phyloP scores from a whole-genome alignment of 306 rosid species.

The Lathyrus aphaca region DNA sequence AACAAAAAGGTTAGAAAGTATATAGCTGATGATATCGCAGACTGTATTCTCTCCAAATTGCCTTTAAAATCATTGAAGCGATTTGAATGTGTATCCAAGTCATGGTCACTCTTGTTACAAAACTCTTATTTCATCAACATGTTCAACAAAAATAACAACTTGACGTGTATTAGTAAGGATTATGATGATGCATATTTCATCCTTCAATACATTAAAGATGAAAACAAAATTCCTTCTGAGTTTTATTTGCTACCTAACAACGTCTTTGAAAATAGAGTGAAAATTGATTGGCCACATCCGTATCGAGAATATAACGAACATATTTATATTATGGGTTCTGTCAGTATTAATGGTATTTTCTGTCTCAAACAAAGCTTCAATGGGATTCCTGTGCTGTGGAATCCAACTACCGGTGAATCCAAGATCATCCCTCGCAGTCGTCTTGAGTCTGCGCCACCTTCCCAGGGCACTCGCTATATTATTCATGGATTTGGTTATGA shows the following conservation, averaged over 20 bases:
- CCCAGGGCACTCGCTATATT: no score
- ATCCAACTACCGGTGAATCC: no score
- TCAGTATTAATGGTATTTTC: not conserved
- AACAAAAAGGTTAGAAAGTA: not conserved
- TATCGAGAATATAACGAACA: not conserved
- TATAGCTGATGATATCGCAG: not conserved
- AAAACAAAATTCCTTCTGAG: not conserved
- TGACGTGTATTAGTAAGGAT: not conserved
- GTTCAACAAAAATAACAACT: not conserved
- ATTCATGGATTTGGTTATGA: no score
- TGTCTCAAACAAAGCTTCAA: not conserved
- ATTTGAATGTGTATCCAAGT: not conserved
- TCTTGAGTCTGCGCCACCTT: not conserved
- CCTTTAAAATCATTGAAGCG: not conserved
- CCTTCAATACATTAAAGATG: not conserved
- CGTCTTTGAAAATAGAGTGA: not conserved
- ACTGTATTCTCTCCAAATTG: not conserved
- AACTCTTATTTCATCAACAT: not conserved
- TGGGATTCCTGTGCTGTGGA: no score
- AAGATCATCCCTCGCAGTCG: not conserved
- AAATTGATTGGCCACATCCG: not conserved
- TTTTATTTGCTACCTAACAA: not conserved
- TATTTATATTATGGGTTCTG: not conserved
- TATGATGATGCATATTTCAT: not conserved
- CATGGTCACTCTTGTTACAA: not conserved